Conservation (phyloP, 1,284 basidiomycete genomes). For the Trichosporon sp. region DNA sequence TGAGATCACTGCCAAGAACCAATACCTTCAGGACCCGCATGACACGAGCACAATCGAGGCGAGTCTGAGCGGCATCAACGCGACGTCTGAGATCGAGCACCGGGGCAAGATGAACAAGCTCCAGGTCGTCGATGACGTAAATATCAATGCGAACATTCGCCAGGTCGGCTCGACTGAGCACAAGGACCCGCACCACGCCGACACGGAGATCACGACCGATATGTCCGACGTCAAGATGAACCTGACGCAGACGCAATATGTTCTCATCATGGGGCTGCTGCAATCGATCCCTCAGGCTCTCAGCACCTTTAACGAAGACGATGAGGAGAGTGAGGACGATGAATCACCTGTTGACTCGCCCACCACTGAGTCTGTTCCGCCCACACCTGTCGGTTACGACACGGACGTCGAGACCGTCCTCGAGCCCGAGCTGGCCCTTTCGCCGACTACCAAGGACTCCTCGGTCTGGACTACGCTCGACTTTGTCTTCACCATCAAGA, state of each 20-base stretch:
- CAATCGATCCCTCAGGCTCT: slow-evolving; percentile 75
- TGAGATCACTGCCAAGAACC: slow-evolving; percentile 82
- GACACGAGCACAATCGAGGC: slow-evolving; percentile 69
- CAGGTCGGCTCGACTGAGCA: slow-evolving; percentile 60
- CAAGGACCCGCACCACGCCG: slow-evolving; percentile 63
- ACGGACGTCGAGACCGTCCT: slow-evolving; percentile 53
- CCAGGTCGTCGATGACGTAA: slow-evolving; percentile 92
- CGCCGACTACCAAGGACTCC: slow-evolving; percentile 36
- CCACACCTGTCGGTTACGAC: slow-evolving; percentile 23
- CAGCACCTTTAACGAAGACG: slow-evolving; percentile 53
- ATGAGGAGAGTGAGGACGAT: slow-evolving; percentile 36
- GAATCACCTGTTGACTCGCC: slow-evolving; percentile 27
- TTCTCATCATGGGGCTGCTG: slow-evolving; percentile 70
- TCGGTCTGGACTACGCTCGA: slow-evolving; percentile 70
- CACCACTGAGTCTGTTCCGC: slow-evolving; percentile 28
- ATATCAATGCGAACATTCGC: slow-evolving; percentile 70
- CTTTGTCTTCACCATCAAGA: slow-evolving; percentile 71
- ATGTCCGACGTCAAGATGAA: slow-evolving; percentile 90
- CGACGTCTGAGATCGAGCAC: slow-evolving; percentile 70
- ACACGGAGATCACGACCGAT: slow-evolving; percentile 61
- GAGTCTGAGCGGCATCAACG: slow-evolving; percentile 80
- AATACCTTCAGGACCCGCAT: slow-evolving; percentile 64
- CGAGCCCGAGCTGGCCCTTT: slow-evolving; percentile 59
- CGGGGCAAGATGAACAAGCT: slow-evolving; percentile 63
- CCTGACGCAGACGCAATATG: slow-evolving; percentile 89